Percentiles rank a stretch among this genome's conserved stretches.
Evolutionary conservation across 164 flowering plant genomes (phyloP).

Genomic region (Annona cherimola): DNA sequence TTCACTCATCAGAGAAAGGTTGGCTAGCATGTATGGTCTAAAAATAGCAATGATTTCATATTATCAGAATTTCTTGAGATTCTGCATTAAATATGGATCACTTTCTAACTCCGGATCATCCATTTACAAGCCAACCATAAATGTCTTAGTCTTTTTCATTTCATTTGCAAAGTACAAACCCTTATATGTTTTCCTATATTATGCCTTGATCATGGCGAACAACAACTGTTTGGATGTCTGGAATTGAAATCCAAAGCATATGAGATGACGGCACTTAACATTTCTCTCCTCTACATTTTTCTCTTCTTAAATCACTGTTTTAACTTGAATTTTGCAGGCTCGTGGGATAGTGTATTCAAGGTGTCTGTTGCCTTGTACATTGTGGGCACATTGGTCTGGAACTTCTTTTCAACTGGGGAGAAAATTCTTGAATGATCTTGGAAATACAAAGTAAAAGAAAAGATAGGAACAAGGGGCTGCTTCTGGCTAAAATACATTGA

Average conservation of each 20-base stretch:
- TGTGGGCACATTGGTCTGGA: slow-evolving; percentile 92
- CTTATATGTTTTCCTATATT: not conserved
- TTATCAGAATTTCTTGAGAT: not conserved
- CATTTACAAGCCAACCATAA: too few species aligned
- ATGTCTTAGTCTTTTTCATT: not conserved
- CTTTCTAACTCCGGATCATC: not conserved
- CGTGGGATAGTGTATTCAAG: slow-evolving; percentile 97
- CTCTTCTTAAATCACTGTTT: not conserved
- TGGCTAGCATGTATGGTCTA: not conserved
- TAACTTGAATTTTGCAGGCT: slow-evolving; percentile 43
- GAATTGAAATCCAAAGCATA: not conserved
- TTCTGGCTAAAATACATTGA: too few species aligned
- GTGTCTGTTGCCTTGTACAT: slow-evolving; percentile 81
- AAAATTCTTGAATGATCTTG: slow-evolving; percentile 65
- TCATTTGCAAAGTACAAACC: not conserved
- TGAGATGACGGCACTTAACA: not conserved
- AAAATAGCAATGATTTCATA: not conserved
- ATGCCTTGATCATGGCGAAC: not conserved
- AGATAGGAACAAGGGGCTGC: not conserved
- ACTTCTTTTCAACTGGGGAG: slow-evolving; percentile 91
- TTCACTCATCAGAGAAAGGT: not conserved
- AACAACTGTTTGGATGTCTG: not conserved
- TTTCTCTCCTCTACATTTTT: not conserved
- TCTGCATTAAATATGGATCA: not conserved
- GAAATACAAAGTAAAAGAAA: not conserved